Percentiles rank a stretch among this genome's conserved stretches.
These are phyloP conservation scores for Trichoderma guizhouense DNA, from an alignment of 2,329 filamentous ascomycete genomes.

Conservation along the genomic window DNA sequence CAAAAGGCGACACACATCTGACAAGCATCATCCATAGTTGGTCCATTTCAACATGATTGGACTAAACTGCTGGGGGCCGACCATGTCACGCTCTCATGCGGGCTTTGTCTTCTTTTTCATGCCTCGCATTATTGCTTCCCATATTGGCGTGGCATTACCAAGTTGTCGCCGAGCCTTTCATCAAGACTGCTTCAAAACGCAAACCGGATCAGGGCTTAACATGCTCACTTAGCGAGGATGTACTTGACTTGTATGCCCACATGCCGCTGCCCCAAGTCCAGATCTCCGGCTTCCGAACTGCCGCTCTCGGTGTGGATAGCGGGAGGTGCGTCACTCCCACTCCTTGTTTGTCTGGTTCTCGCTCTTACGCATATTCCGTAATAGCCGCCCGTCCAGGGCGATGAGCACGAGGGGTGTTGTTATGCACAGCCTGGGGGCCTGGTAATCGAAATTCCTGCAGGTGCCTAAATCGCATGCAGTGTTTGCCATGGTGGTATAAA, in stretches of 20 bases:
- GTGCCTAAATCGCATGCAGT: neutral
- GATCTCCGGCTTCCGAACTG: conserved; percentile 4
- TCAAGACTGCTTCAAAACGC: neutral
- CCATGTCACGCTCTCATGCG: neutral
- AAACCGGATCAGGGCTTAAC: neutral
- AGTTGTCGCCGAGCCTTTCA: neutral
- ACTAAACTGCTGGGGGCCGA: neutral
- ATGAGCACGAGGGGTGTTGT: neutral
- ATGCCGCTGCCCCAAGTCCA: neutral
- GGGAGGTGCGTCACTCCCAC: neutral
- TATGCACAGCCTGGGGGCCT: neutral
- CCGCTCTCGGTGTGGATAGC: neutral
- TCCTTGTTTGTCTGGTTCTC: neutral
- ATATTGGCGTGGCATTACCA: neutral
- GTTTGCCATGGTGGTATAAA: neutral
- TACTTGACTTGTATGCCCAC: neutral
- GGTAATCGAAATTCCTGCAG: neutral
- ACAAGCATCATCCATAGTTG: neutral
- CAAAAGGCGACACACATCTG: neutral
- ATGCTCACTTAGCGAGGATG: neutral
- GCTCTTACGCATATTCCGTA: neutral
- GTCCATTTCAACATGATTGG: neutral
- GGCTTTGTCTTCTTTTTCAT: neutral
- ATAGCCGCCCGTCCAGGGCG: neutral
- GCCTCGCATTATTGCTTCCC: neutral